These are phyloP conservation scores for Ophiorrhiza pumila DNA, from an alignment of 257 asterid species.

Conservation along the genomic window DNA sequence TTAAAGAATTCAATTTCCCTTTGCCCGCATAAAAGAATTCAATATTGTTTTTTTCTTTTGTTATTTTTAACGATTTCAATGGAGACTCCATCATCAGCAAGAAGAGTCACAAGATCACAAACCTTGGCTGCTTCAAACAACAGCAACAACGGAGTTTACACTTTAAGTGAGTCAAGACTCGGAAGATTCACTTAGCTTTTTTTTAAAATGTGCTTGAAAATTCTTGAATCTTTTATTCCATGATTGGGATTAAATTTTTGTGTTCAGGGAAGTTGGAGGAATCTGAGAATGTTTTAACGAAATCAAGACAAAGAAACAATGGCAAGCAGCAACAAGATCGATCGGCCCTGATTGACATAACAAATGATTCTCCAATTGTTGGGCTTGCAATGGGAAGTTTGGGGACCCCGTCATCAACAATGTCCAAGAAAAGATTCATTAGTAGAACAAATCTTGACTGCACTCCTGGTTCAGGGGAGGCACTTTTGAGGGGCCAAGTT, in stretches of 20 bases:
- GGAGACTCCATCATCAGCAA: constrained; percentile 82
- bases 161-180: constrained; percentile 30
- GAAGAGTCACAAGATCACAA: constrained; percentile 80
- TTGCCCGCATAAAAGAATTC: constrained; percentile 8
- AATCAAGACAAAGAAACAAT: constrained; percentile 38
- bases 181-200: background rate
- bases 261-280: constrained; percentile 57
- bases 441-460: constrained; percentile 14
- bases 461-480: constrained; percentile 94
- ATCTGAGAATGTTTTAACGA: constrained; percentile 32
- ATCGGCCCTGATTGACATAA: constrained; percentile 70
- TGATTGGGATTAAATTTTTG: constrained; percentile 3
- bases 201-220: background rate
- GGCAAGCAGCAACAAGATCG: constrained; percentile 56
- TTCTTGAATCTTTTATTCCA: background rate
- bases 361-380: constrained; percentile 94
- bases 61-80: constrained; percentile 28
- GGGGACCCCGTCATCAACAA: constrained; percentile 75
- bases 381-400: constrained; percentile 75
- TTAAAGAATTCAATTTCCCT: background rate
- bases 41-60: background rate
- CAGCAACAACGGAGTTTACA: constrained; percentile 18
- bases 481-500: constrained; percentile 85
- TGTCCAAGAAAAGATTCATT: constrained; percentile 55
- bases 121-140: constrained; percentile 40